Evolutionary conservation across 306 rosid genomes (phyloP).

Genomic region (Mimosa bimucronata): DNA sequence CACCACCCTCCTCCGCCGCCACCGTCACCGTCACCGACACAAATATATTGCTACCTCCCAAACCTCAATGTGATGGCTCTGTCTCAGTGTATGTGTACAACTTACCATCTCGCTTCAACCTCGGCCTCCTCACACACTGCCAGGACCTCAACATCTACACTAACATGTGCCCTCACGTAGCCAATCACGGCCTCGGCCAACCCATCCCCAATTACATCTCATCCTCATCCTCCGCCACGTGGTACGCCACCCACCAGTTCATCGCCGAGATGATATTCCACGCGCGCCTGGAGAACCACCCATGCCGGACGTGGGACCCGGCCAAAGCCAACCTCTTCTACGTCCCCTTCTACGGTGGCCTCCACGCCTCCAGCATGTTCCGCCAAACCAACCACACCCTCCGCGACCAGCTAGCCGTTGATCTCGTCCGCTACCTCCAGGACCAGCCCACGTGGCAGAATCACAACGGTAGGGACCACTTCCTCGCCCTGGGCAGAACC

Average conservation of each 20-base stretch:
- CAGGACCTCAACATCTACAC: slow-evolving; percentile 67
- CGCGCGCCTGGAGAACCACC: slow-evolving; percentile 77
- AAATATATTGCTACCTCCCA: not conserved
- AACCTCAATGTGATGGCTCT: slow-evolving; percentile 42
- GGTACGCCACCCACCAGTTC: slow-evolving; percentile 89
- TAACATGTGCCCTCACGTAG: slow-evolving; percentile 88
- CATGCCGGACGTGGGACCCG: slow-evolving; percentile 76
- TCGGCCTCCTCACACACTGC: slow-evolving; percentile 59
- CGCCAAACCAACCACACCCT: slow-evolving; percentile 53
- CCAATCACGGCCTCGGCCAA: slow-evolving; percentile 76
- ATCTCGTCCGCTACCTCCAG: slow-evolving; percentile 39
- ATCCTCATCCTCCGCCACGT: slow-evolving; percentile 30
- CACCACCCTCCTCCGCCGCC: not conserved
- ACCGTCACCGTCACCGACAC: too few relatives aligned
- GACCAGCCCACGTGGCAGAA: slow-evolving; percentile 47
- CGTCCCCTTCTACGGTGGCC: slow-evolving; percentile 88
- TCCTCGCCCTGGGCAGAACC: slow-evolving; percentile 73
- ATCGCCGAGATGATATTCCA: slow-evolving; percentile 85
- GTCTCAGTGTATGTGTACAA: slow-evolving; percentile 58
- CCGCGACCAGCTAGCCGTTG: slow-evolving; percentile 63
- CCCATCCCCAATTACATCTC: slow-evolving; percentile 30
- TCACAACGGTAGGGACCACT: slow-evolving; percentile 62
- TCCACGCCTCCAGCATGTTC: slow-evolving; percentile 69
- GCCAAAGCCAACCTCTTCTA: slow-evolving; percentile 60
- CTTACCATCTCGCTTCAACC: slow-evolving; percentile 72